Evolutionary conservation across 202 grass and related monocot genomes (phyloP), one percentile per base, ranked within the genome.

Genomic region (Tripidium arundinaceum): DNA sequence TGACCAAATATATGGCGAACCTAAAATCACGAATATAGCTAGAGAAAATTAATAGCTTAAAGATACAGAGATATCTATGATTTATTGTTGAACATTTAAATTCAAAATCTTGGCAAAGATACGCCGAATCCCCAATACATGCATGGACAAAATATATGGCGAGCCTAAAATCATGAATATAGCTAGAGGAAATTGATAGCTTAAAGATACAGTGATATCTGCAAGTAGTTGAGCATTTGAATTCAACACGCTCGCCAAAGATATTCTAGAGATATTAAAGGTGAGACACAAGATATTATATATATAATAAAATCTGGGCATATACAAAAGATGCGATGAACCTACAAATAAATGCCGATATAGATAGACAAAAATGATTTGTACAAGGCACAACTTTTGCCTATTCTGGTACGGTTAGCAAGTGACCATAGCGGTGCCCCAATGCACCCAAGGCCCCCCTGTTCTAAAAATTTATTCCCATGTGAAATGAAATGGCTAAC

Each of bases 401-500:
- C 0, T 63, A 0, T 26, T 38, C 1, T 29, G 38, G 62, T 81
- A 68, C 39, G 0, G 27, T 26, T 3, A 45, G 22, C 15, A 0
- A 24, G 87, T 86, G 67, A 31, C 50, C 50, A 6, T 79, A 79
- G 52, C 68, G 41, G 19, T 16, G 8, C 19, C 36, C 3, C 7
- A 62, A 22, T 83, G 82, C 79, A 82, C 73, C 46, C 24, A 24
- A 59, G 22, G 0, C 1, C 8, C 8, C 29, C 55, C 2, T 19
- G 6, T n/a, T 7, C 1, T 34, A n/a, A 50, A 69, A 75, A 27
- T 28, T 15, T 60, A 79, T 25, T 59, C 52, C 65, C 83, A 78
- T 85, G 83, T 67, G 67, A 74, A 82, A 60, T 16, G 0, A 74
- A 63, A n/a, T n/a, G 40, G 46, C 36, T 74, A 62, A 46, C 79